Conservation (phyloP, 441 rosid species). For the Viola pubescens region DNA sequence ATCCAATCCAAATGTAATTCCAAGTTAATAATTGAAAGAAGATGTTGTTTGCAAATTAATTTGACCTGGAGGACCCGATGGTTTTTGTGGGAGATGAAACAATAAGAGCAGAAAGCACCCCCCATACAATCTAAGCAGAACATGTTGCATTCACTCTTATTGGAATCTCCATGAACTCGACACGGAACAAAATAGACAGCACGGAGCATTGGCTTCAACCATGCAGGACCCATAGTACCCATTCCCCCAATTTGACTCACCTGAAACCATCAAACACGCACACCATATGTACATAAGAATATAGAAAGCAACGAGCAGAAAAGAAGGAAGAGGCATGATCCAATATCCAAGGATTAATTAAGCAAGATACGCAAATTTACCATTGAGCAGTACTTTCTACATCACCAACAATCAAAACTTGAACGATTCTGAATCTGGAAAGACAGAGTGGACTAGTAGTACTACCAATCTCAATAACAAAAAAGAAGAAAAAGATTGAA, state of each 20-base stretch:
- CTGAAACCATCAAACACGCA: slow-evolving; percentile 12
- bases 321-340: too few species aligned
- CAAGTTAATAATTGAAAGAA: too few species aligned
- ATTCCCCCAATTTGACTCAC: slow-evolving; percentile 35
- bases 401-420: too few species aligned
- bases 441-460: too few species aligned
- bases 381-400: too few species aligned
- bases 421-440: too few species aligned
- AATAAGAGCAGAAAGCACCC: slow-evolving; percentile 58
- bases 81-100: slow-evolving; percentile 45
- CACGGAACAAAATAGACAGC: slow-evolving; percentile 63
- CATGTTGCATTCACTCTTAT: slow-evolving; percentile 75
- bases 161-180: slow-evolving; percentile 41
- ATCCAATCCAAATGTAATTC: too few species aligned
- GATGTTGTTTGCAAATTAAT: neutral
- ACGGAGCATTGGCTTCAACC: slow-evolving; percentile 62
- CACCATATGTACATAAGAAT: neutral
- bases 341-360: too few species aligned
- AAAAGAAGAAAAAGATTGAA: too few species aligned
- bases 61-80: slow-evolving; percentile 64
- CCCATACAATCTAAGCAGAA: slow-evolving; percentile 68
- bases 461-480: too few species aligned
- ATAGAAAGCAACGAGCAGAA: too few species aligned
- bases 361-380: too few species aligned
- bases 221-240: slow-evolving; percentile 56